Conservation (phyloP, 2,329 filamentous ascomycete genomes). For the Nothophaeocryptopus gaeumannii region DNA sequence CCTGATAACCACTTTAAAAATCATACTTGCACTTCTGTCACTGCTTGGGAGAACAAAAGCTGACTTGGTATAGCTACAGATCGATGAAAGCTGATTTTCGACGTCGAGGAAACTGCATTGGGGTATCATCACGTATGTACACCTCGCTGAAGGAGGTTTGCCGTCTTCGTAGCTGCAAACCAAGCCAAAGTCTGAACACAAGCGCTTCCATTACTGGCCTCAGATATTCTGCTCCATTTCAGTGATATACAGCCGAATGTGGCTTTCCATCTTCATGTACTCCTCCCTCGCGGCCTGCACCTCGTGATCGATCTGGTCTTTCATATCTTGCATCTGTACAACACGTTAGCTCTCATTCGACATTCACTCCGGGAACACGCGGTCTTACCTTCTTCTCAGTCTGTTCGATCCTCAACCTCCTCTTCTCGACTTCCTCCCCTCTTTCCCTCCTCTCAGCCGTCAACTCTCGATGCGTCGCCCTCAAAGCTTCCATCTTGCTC, state of each 20-base stretch:
- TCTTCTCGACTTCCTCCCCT: conserved; percentile 85
- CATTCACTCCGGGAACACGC: conserved; percentile 21
- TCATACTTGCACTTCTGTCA: too few relatives aligned
- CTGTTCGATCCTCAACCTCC: conserved; percentile 92
- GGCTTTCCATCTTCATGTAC: conserved; percentile 95
- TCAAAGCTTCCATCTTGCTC: conserved; percentile 84
- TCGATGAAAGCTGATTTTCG: not conserved
- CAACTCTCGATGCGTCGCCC: conserved; percentile 73
- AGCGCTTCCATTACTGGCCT: conserved; percentile 7
- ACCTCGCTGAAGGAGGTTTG: not conserved
- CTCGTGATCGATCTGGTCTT: conserved; percentile 95
- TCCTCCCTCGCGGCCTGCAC: conserved; percentile 87
- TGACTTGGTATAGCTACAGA: not conserved
- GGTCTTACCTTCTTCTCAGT: conserved; percentile 88
- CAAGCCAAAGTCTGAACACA: too few relatives aligned
- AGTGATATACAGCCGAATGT: conserved; percentile 95
- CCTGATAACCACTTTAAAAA: conserved; percentile 4
- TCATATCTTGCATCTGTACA: conserved; percentile 86
- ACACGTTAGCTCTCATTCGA: conserved; percentile 21
- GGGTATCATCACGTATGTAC: conserved; percentile 12
- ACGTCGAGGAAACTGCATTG: conserved; percentile 1
- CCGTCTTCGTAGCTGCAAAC: too few relatives aligned
- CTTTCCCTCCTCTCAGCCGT: conserved; percentile 84
- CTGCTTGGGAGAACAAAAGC: too few relatives aligned
- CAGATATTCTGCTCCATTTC: conserved; percentile 92